Conservation (phyloP, 768 basidiomycete genomes). For the Lyophyllum decastes region DNA sequence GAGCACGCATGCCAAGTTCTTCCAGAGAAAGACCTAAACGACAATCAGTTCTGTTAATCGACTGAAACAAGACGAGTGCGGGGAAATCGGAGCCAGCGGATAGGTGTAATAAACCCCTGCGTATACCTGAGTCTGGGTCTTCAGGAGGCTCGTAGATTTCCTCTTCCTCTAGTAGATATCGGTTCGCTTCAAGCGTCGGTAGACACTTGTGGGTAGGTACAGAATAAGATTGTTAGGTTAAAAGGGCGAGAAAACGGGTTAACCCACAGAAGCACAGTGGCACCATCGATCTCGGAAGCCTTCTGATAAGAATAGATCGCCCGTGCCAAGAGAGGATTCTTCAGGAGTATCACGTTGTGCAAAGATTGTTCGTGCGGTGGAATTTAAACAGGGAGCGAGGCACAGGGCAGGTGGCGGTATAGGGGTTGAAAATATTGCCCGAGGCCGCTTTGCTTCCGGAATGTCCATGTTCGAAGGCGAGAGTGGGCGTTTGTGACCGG, state of each 20-base stretch:
- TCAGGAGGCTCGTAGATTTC: constrained; percentile 85
- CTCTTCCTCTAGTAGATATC: constrained; percentile 74
- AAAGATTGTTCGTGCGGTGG: constrained; percentile 47
- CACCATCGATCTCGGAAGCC: constrained; percentile 84
- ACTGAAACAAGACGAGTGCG: constrained; percentile 8
- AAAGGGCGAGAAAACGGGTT: constrained; percentile 1
- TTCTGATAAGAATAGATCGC: constrained; percentile 76
- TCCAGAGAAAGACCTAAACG: constrained; percentile 71
- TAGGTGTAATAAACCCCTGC: constrained; percentile 4
- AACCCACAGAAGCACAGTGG: constrained; percentile 58
- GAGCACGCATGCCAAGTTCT: constrained; percentile 80
- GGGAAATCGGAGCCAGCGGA: constrained; percentile 12
- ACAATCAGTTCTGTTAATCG: constrained; percentile 8
- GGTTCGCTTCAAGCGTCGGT: constrained; percentile 48
- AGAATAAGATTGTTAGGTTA: constrained; percentile 6
- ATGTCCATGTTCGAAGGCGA: constrained; percentile 37
- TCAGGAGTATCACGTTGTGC: constrained; percentile 22
- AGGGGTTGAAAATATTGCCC: constrained; percentile 23
- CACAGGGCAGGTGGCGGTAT: constrained; percentile 36
- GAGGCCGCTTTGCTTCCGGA: constrained; percentile 38
- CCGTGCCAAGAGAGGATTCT: constrained; percentile 46
- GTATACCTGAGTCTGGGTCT: constrained; percentile 78
- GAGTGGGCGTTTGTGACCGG: constrained; percentile 53
- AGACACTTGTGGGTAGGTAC: constrained; percentile 54
- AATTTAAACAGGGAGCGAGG: constrained; percentile 54